Percentiles rank a stretch among this genome's conserved stretches.
Conservation (phyloP, 768 basidiomycete species). For the Aureoboletus auriporus region DNA sequence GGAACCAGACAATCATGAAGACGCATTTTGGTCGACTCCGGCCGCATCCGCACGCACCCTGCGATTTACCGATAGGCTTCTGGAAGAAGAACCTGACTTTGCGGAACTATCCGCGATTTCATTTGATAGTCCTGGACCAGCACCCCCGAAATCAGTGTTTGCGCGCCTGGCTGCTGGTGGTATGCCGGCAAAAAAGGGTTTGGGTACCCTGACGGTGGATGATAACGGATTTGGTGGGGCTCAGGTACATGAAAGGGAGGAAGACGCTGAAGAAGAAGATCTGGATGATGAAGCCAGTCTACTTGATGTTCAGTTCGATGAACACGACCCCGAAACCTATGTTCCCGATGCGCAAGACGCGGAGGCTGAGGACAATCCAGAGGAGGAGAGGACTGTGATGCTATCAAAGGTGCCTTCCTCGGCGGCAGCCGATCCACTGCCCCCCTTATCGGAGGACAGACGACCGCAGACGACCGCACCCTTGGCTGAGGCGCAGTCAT, state of each 20-base stretch:
- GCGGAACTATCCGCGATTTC: conserved; percentile 43
- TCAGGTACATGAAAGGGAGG: not conserved
- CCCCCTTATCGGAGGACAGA: not conserved
- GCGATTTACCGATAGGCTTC: conserved; percentile 58
- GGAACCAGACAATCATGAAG: conserved; percentile 41
- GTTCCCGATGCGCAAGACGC: not conserved
- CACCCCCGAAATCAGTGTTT: conserved; percentile 28
- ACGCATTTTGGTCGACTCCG: conserved; percentile 63
- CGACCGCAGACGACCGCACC: conserved; percentile 6
- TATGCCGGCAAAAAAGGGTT: conserved; percentile 6
- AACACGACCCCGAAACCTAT: conserved; percentile 1
- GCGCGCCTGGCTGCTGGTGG: conserved; percentile 17
- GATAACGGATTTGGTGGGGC: conserved; percentile 5
- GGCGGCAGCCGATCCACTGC: not conserved
- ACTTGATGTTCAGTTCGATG: conserved; percentile 8
- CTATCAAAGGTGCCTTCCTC: conserved; percentile 18
- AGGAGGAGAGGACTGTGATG: conserved; percentile 31
- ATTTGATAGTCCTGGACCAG: conserved; percentile 43
- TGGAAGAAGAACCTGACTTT: conserved; percentile 62
- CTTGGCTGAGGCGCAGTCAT: not conserved
- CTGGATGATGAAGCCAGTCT: conserved; percentile 12
- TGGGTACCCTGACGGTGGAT: conserved; percentile 1
- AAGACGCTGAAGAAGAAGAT: conserved; percentile 2
- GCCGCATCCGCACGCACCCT: conserved; percentile 50
- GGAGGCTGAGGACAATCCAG: conserved; percentile 13